Evolutionary conservation across 2,329 filamentous ascomycete genomes (phyloP).

Genomic region (Aureobasidium zeae): DNA sequence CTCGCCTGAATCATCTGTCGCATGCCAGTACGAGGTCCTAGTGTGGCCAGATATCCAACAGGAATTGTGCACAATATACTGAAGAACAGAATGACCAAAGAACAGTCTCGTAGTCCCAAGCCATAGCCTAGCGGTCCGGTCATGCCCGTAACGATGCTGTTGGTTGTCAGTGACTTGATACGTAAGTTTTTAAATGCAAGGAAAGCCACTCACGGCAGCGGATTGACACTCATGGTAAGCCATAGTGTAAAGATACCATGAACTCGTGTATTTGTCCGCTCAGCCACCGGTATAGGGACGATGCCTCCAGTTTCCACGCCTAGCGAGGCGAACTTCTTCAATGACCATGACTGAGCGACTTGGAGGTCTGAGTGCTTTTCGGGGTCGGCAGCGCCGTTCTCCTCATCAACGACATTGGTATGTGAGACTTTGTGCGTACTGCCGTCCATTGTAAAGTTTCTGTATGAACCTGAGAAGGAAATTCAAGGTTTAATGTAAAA

Average conservation of each 20-base stretch:
- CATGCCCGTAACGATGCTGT: constrained; percentile 53
- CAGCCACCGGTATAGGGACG: constrained; percentile 46
- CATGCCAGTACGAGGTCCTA: constrained; percentile 55
- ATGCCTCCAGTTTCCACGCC: constrained; percentile 33
- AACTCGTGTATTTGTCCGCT: constrained; percentile 45
- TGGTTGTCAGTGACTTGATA: background rate
- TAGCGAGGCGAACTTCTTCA: constrained; percentile 10
- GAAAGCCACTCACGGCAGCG: constrained; percentile 48
- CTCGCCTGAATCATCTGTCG: constrained; percentile 57
- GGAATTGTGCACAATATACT: constrained; percentile 45
- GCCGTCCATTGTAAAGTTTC: background rate
- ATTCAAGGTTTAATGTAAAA: too few species aligned
- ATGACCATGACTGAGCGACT: constrained; percentile 2
- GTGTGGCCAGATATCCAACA: constrained; percentile 48
- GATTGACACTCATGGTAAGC: constrained; percentile 49
- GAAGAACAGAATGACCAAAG: constrained; percentile 56
- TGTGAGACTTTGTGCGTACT: background rate
- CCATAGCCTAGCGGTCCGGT: constrained; percentile 48
- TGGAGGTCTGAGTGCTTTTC: constrained; percentile 7
- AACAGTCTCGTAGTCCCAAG: constrained; percentile 46
- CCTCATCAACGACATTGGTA: background rate
- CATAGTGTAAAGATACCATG: constrained; percentile 52
- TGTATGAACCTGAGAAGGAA: too few species aligned
- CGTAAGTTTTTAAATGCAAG: too few species aligned
- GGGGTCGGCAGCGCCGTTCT: constrained; percentile 1